Evolutionary conservation across 306 rosid species (phyloP).

Genomic region (Cucurbita argyrosperma): DNA sequence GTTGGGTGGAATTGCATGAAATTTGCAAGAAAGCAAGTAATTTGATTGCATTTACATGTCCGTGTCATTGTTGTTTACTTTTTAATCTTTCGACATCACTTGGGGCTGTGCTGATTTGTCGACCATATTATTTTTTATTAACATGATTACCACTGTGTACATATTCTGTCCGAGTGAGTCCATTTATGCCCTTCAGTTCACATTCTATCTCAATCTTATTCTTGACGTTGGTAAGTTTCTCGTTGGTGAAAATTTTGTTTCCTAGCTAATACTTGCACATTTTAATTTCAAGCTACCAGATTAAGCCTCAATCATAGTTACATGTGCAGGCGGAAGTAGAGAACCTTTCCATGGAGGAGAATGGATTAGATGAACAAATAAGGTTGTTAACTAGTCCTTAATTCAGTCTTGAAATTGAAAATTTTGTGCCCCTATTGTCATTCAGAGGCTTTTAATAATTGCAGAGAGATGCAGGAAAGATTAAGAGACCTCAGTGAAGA

Average conservation of each 20-base stretch:
- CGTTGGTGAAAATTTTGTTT: not conserved
- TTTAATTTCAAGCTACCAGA: not conserved
- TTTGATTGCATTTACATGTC: not conserved
- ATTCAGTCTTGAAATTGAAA: conserved; percentile 9
- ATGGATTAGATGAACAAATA: conserved; percentile 60
- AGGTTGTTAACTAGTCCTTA: conserved; percentile 35
- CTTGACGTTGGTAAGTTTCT: not conserved
- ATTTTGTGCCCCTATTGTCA: not conserved
- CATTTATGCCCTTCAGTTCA: not conserved
- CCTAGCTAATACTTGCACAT: not conserved
- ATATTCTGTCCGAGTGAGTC: not conserved
- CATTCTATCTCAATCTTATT: not conserved
- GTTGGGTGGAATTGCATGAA: not conserved
- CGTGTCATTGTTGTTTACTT: not conserved
- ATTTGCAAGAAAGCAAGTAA: not conserved
- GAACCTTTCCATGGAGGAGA: conserved; percentile 59
- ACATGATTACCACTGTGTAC: not conserved
- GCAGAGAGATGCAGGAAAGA: conserved; percentile 91
- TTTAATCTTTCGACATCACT: not conserved
- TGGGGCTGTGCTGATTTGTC: not conserved
- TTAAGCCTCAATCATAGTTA: not conserved
- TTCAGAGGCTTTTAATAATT: conserved; percentile 19
- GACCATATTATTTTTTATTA: not conserved
- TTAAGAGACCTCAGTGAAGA: conserved; percentile 73
- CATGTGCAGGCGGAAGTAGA: conserved; percentile 73